Percentiles rank a stretch among this genome's conserved stretches.
phyloP scores from a whole-genome alignment of 2,329 filamentous ascomycete species.

The Paraconiothyrium brasiliense region DNA sequence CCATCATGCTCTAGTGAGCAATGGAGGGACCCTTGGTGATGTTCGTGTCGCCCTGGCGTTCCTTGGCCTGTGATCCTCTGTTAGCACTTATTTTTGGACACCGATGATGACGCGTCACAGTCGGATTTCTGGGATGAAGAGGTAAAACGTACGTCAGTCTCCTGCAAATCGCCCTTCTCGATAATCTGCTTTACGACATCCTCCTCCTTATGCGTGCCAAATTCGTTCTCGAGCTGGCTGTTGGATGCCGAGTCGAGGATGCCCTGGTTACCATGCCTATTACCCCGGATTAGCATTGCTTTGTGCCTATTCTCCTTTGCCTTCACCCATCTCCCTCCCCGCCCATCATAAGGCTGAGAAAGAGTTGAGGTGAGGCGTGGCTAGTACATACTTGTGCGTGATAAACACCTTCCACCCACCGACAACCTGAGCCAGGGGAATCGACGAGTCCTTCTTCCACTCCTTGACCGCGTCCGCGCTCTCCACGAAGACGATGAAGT shows the following conservation, averaged over 20 bases:
- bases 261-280: slow-evolving; percentile 86
- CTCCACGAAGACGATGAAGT: slow-evolving; percentile 75
- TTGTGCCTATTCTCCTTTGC: neutral
- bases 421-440: slow-evolving; percentile 85
- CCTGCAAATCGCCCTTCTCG: slow-evolving; percentile 68
- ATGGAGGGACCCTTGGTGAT: slow-evolving; percentile 49
- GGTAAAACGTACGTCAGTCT: slow-evolving; percentile 38
- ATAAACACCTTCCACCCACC: slow-evolving; percentile 89
- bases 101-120: too few species aligned
- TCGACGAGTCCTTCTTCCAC: slow-evolving; percentile 81
- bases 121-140: neutral
- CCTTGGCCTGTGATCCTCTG: slow-evolving; percentile 42
- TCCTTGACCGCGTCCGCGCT: slow-evolving; percentile 72
- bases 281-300: neutral
- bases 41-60: slow-evolving; percentile 56
- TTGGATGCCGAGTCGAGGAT: slow-evolving; percentile 80
- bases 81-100: slow-evolving; percentile 16
- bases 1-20: slow-evolving; percentile 35
- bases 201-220: slow-evolving; percentile 81
- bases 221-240: slow-evolving; percentile 80
- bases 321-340: too few species aligned
- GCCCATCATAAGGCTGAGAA: too few species aligned
- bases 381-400: slow-evolving; percentile 79
- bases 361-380: neutral
- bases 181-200: slow-evolving; percentile 85